A percentile compares a stretch with the other conserved stretches of the same genome.
Conservation (phyloP, 352 stramenopile species). For the Elongisporangium anandrum region DNA sequence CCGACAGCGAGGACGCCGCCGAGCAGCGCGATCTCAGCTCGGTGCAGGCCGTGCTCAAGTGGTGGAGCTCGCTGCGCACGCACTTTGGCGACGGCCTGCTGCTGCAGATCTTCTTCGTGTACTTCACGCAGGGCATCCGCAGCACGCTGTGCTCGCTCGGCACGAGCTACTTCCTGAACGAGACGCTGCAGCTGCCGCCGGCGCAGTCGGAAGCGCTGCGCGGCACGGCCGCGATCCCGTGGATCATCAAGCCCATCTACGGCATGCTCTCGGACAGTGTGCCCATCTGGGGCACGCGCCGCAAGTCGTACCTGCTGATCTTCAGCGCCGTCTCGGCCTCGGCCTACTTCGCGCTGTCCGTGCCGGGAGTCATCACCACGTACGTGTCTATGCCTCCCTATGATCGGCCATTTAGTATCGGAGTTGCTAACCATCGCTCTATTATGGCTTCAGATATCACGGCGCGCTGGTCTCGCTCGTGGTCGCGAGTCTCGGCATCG, state of each 20-base stretch:
- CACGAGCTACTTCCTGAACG: constrained; percentile 78
- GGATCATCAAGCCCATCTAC: constrained; percentile 81
- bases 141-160: constrained; percentile 72
- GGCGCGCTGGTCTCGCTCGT: constrained; percentile 53
- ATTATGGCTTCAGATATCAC: constrained; percentile 26
- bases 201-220: constrained; percentile 65
- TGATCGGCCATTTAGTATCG: no score
- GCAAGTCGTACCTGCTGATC: constrained; percentile 79
- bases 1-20: constrained; percentile 9
- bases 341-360: constrained; percentile 56
- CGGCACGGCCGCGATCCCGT: constrained; percentile 64
- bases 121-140: constrained; percentile 77
- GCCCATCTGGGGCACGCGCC: constrained; percentile 62
- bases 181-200: constrained; percentile 60
- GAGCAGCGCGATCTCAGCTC: constrained; percentile 15
- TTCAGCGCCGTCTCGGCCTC: constrained; percentile 53
- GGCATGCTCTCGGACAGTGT: constrained; percentile 76
- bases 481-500: constrained; percentile 72
- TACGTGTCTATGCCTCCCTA: constrained; percentile 17
- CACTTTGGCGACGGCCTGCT: constrained; percentile 67
- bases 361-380: constrained; percentile 49
- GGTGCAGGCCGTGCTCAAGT: constrained; percentile 38
- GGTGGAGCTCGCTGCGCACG: constrained; percentile 53
- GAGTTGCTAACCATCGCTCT: background rate
- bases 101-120: constrained; percentile 82